These are phyloP conservation scores for Bolboschoenoplectus hybrid DNA, from an alignment of 202 grass and related monocot species.

Conservation along the genomic window DNA sequence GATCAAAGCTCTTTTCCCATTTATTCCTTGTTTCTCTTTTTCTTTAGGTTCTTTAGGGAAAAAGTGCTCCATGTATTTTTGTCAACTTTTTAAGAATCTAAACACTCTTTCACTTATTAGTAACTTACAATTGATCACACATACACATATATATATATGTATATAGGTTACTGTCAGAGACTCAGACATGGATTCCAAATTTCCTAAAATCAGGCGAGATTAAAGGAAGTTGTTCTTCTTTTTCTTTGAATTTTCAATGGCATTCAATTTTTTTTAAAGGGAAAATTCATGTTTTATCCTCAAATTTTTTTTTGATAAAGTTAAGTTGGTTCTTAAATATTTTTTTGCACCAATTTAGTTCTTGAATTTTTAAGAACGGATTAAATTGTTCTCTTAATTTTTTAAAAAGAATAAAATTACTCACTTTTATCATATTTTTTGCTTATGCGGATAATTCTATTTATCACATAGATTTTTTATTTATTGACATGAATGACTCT, in stretches of 20 bases:
- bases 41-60: not conserved
- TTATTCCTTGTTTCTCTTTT: not conserved
- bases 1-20: slow-evolving; percentile 15
- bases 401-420: no score
- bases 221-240: not conserved
- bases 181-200: not conserved
- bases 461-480: no score
- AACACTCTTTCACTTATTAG: not conserved
- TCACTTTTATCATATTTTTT: no score
- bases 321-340: no score
- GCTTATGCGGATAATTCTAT: no score
- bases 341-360: no score
- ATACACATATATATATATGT: not conserved
- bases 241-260: not conserved
- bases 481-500: no score
- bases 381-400: no score
- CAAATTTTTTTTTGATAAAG: not conserved
- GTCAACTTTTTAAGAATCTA: not conserved
- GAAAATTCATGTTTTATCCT: not conserved
- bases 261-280: not conserved
- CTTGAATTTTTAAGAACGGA: no score
- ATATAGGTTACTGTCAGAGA: not conserved
- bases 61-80: slow-evolving; percentile 22
- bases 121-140: not conserved
- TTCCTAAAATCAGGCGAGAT: not conserved